Base-by-base conservation (phyloP, 306 rosid genomes). In the Cyclanthera cordifolia region DNA sequence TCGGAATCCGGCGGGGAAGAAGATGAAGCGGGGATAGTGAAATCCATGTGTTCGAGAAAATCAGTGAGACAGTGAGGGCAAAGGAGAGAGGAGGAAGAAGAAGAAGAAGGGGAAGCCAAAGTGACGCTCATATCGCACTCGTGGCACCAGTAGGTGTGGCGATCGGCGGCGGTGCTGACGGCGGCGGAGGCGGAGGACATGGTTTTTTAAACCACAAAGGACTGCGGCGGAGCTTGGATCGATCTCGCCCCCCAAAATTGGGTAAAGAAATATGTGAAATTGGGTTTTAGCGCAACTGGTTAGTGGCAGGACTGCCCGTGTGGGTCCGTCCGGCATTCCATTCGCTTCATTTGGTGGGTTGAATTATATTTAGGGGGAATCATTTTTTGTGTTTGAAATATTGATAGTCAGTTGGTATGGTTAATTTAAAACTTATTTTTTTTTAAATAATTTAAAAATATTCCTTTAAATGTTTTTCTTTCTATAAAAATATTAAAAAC, bases 61-160 rank as follows among this genome's bases (percentile, higher is more conserved):
- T 86, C 82, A 43, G 93, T 79, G 85, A 79, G 77, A 72, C 93
- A 88, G 50, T 82, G 87, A 0, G 95, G 97, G 65, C 96, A 90
- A 21, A 73, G 74, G 5, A 81, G 75, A 58, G 85, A 63, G 2
- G 81, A 8, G 0, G 76, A 55, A 0, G 72, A 37, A 3, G 73
- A 58, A 63, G 3, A 79, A 8, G 37, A 32, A 32, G 37, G 37
- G 8, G 86, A 25, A 23, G 70, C 48, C 24, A 90, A 79, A 21
- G 87, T 76, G 7, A 90, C 89, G 59, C 97, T 90, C 95, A 90
- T 86, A 70, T 90, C 97, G 75, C 97, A 90, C 70, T 86, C 90
- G 67, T 90, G 97, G 77, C 97, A 90, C 97, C 97, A 90, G 82
- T 83, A 90, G 0, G 90, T 86, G 66, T 81, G 85, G 7, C 76